Evolutionary conservation across 1,139 yeast species (phyloP).

Genomic region (Diutina pseudorugosa): DNA sequence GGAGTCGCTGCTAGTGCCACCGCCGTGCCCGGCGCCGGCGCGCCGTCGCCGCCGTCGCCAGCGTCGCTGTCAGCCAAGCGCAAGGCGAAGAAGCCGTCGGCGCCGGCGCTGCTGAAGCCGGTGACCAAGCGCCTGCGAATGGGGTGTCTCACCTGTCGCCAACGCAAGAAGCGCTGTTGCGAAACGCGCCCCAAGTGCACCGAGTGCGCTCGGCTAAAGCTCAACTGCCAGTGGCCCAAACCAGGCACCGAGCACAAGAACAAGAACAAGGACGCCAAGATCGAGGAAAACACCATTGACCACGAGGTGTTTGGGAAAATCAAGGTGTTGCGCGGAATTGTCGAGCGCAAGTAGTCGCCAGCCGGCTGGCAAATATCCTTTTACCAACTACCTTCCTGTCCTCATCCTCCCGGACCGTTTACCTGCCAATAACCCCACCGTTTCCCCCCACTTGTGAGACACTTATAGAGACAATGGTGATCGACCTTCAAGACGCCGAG

Average conservation of each 20-base stretch:
- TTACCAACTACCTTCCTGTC: too few relatives aligned
- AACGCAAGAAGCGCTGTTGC: constrained; percentile 33
- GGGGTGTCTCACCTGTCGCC: constrained; percentile 38
- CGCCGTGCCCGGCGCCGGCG: background rate
- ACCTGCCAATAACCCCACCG: too few relatives aligned
- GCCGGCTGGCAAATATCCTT: background rate
- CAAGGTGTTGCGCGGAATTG: constrained; percentile 50
- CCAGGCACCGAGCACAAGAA: constrained; percentile 39
- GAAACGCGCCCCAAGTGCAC: constrained; percentile 31
- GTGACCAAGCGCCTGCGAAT: constrained; percentile 24
- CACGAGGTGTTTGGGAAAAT: constrained; percentile 48
- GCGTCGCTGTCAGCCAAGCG: background rate
- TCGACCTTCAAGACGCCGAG: too few relatives aligned
- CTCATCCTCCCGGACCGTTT: too few relatives aligned
- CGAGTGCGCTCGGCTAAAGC: constrained; percentile 29
- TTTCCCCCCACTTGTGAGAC: too few relatives aligned
- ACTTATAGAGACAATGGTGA: too few relatives aligned
- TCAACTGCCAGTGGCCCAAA: constrained; percentile 38
- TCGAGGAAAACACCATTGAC: constrained; percentile 32
- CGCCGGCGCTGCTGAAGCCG: background rate
- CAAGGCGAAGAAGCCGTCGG: background rate
- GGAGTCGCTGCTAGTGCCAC: background rate
- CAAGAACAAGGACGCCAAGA: constrained; percentile 35
- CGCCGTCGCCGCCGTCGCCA: background rate
- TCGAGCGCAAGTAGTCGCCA: constrained; percentile 17